These are phyloP conservation scores for Alternaria triticina DNA, from an alignment of 2,329 filamentous ascomycete genomes.

Conservation along the genomic window DNA sequence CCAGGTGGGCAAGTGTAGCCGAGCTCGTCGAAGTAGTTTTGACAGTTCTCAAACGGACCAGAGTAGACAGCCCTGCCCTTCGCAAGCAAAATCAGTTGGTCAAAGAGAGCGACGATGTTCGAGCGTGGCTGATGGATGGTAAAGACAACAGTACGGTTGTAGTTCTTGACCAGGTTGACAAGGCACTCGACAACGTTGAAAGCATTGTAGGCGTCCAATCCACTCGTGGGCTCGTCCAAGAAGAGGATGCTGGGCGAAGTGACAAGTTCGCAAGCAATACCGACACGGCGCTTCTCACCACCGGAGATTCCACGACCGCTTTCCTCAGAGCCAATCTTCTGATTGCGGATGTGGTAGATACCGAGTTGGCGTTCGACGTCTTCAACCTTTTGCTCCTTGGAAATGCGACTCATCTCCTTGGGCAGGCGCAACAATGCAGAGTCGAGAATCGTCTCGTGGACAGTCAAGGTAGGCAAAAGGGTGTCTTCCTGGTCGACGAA, in stretches of 20 bases:
- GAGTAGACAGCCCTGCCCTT: slow-evolving; percentile 92
- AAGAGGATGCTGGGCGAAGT: slow-evolving; percentile 97
- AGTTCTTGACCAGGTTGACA: slow-evolving; percentile 91
- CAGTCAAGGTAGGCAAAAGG: slow-evolving; percentile 92
- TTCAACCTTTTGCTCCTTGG: slow-evolving; percentile 89
- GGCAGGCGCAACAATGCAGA: slow-evolving; percentile 93
- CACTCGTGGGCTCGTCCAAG: slow-evolving; percentile 95
- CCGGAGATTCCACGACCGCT: slow-evolving; percentile 95
- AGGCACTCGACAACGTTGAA: slow-evolving; percentile 98
- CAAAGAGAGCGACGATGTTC: slow-evolving; percentile 97
- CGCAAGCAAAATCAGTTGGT: slow-evolving; percentile 88
- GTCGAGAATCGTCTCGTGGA: slow-evolving; percentile 96
- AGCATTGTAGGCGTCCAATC: slow-evolving; percentile 94
- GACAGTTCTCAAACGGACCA: slow-evolving; percentile 85
- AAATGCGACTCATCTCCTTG: slow-evolving; percentile 81
- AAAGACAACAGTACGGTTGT: slow-evolving; percentile 96
- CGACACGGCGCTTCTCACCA: slow-evolving; percentile 93
- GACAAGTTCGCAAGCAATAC: slow-evolving; percentile 96
- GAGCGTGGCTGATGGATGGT: slow-evolving; percentile 98
- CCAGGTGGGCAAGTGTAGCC: slow-evolving; percentile 94
- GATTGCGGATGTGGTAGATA: slow-evolving; percentile 92
- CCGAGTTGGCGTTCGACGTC: slow-evolving; percentile 97
- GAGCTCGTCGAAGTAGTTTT: slow-evolving; percentile 88
- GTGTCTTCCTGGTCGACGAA: slow-evolving; percentile 99
- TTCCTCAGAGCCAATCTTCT: slow-evolving; percentile 94